Percentiles rank a stretch among this genome's conserved stretches.
Conservation (phyloP, 2,329 filamentous ascomycete species). For the Xylariaceae sp. region DNA sequence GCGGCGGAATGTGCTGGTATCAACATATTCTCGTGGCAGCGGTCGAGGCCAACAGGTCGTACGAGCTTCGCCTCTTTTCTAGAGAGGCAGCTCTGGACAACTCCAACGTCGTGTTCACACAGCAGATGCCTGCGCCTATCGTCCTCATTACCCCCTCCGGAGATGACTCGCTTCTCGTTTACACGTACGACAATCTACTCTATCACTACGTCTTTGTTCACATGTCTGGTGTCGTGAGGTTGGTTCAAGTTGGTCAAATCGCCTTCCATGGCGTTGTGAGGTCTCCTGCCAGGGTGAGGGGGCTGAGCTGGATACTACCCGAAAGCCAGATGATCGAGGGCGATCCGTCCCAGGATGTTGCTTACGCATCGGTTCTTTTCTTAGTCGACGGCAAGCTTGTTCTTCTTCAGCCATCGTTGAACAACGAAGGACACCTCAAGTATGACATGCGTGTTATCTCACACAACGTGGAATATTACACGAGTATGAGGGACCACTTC, state of each 20-base stretch:
- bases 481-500: slow-evolving; percentile 81
- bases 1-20: slow-evolving; percentile 98
- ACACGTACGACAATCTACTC: slow-evolving; percentile 92
- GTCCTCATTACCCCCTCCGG: slow-evolving; percentile 84
- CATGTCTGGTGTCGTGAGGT: slow-evolving; percentile 58
- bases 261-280: slow-evolving; percentile 94
- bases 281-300: slow-evolving; percentile 83
- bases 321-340: slow-evolving; percentile 83
- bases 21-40: slow-evolving; percentile 91
- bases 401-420: slow-evolving; percentile 77
- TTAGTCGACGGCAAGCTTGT: slow-evolving; percentile 97
- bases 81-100: slow-evolving; percentile 73
- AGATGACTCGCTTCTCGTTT: slow-evolving; percentile 89
- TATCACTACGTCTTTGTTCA: slow-evolving; percentile 89
- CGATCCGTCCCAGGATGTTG: slow-evolving; percentile 91
- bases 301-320: slow-evolving; percentile 91
- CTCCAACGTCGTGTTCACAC: slow-evolving; percentile 64
- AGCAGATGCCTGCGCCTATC: slow-evolving; percentile 76
- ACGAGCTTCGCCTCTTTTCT: slow-evolving; percentile 87
- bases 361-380: slow-evolving; percentile 86
- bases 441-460: slow-evolving; percentile 98
- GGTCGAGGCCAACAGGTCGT: slow-evolving; percentile 75
- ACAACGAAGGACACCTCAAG: slow-evolving; percentile 76
- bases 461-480: slow-evolving; percentile 93
- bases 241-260: slow-evolving; percentile 95